Conservation (phyloP, 139 green algal genomes). For the Astrephomene gubernaculifera region DNA sequence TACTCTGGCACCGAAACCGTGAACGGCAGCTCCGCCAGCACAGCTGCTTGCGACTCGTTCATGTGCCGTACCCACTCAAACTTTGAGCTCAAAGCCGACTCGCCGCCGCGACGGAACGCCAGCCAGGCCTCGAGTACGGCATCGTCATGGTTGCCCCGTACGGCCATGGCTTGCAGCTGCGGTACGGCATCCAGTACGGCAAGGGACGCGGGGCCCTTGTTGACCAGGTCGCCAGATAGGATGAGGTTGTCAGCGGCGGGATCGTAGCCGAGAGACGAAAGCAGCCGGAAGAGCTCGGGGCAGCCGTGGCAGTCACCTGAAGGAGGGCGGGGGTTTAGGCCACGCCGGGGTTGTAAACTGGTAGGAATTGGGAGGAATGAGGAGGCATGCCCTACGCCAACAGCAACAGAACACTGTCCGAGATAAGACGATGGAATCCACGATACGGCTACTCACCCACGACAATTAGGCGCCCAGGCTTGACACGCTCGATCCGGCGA, state of each 20-base stretch:
- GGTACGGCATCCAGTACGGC: conserved; percentile 47
- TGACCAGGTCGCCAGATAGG: conserved; percentile 73
- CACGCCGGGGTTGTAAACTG: too few relatives aligned
- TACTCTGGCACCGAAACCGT: conserved; percentile 22
- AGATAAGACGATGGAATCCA: too few relatives aligned
- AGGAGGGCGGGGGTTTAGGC: background rate
- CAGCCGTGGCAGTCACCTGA: conserved; percentile 58
- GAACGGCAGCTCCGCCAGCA: conserved; percentile 42
- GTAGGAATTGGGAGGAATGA: too few relatives aligned
- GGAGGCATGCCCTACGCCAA: too few relatives aligned
- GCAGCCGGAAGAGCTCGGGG: conserved; percentile 53
- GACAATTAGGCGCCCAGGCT: conserved; percentile 51
- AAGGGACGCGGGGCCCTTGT: conserved; percentile 65
- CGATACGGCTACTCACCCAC: conserved; percentile 52
- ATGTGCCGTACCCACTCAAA: conserved; percentile 1
- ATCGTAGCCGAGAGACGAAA: conserved; percentile 50
- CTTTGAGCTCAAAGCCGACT: background rate
- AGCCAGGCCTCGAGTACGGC: conserved; percentile 25
- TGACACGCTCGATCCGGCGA: conserved; percentile 13
- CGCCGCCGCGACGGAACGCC: background rate
- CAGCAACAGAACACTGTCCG: too few relatives aligned
- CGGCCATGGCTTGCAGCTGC: conserved; percentile 28
- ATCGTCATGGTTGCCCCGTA: conserved; percentile 77
- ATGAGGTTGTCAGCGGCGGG: conserved; percentile 61
- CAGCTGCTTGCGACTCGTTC: background rate